Conservation (phyloP, 176 grass and related monocot genomes). For the Eleusine coracana region DNA sequence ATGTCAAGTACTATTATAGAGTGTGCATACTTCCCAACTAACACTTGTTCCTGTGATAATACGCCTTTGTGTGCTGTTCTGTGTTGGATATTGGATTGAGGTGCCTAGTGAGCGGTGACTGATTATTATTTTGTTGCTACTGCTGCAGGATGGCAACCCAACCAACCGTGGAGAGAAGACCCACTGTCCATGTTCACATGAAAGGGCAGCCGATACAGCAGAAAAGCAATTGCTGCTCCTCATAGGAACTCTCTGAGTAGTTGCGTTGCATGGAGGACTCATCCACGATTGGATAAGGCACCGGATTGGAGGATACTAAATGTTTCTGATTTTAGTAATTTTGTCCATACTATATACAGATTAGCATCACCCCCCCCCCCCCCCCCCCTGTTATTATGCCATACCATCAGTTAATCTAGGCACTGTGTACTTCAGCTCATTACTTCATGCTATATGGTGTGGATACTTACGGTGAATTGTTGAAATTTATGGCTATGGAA, state of each 20-base stretch:
- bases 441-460: neutral
- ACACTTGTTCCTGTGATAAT: neutral
- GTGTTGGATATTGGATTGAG: neutral
- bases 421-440: neutral
- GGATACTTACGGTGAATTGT: neutral
- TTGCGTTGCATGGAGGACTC: conserved; percentile 16
- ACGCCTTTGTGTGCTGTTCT: conserved; percentile 1
- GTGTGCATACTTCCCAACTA: neutral
- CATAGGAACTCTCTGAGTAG: conserved; percentile 2
- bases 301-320: neutral
- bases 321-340: neutral
- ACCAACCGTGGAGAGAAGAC: conserved; percentile 51
- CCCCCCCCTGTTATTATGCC: neutral
- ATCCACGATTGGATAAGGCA: neutral
- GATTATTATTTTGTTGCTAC: neutral
- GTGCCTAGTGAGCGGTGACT: neutral
- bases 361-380: neutral
- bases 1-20: neutral
- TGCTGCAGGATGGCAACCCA: conserved; percentile 73
- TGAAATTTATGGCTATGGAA: neutral
- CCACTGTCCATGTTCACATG: conserved; percentile 65
- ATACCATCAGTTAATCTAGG: conserved; percentile 8
- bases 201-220: conserved; percentile 84
- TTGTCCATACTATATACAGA: neutral
- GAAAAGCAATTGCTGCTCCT: conserved; percentile 77